Conservation (phyloP, 441 rosid genomes). For the Gossypium aridum region DNA sequence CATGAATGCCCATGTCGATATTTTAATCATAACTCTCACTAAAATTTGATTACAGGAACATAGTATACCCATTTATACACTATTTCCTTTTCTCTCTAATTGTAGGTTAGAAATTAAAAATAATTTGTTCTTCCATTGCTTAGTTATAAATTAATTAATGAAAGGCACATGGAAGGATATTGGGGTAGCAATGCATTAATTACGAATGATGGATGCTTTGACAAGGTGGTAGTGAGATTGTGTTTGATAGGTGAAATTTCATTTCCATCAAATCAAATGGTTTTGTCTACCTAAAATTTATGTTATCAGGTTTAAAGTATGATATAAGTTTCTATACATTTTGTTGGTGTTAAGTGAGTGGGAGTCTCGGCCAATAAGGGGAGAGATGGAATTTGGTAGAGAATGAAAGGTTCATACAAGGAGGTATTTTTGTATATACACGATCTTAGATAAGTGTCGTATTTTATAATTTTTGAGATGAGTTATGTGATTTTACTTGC, state of each 20-base stretch:
- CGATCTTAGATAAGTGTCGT: no score
- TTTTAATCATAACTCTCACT: conserved; percentile 30
- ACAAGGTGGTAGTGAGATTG: no score
- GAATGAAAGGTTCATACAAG: no score
- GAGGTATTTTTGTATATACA: no score
- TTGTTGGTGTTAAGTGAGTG: no score
- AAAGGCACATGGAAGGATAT: neutral
- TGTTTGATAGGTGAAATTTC: no score
- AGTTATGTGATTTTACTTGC: no score
- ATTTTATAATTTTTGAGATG: no score
- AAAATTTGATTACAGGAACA: neutral
- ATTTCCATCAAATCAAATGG: no score
- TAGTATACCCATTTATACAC: neutral
- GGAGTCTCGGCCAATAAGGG: no score
- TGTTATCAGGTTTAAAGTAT: neutral
- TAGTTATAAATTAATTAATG: neutral
- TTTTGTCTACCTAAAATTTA: no score
- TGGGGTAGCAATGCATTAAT: neutral
- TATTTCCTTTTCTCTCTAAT: neutral
- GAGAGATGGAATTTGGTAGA: no score
- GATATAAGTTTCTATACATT: neutral
- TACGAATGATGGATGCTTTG: neutral
- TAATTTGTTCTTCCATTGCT: neutral
- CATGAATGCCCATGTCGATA: conserved; percentile 38
- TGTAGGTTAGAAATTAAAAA: neutral